Base-by-base conservation (phyloP, 1,284 basidiomycete genomes). In the Kalmanozyma brasiliensis region DNA sequence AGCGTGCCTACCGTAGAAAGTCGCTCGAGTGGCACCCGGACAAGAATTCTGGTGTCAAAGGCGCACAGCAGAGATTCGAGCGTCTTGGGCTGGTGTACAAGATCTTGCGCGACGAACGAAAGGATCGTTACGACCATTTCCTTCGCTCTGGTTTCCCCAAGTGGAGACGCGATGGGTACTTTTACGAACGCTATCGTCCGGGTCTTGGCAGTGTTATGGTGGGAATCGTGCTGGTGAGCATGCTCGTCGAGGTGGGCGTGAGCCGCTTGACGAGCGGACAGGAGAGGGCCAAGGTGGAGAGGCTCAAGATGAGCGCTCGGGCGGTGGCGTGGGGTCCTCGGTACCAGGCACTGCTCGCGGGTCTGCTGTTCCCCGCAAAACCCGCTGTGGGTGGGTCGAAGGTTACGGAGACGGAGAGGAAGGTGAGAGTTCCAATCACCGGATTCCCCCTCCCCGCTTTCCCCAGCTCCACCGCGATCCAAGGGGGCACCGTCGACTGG, bases 61-160 rank as follows among this genome's bases (percentile, higher is more conserved):
- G 66, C 10, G 75, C 75, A 8, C 61, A 74, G 43, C 71, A 79
- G 46, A 62, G 75, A 17, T 82, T 82, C 49, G 79, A 81, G 48
- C 68, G 68, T 1, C 59, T 82, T 1, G 80, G 80, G 1, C 51
- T 80, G 23, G 71, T 82, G 37, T 78, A 77, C 64, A 77, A 78
- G 56, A 80, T 82, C 49, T 49, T 82, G 37, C 58, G 79, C 10
- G 79, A 82, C 46, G 73, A 61, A 32, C 65, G 79, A 22, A 68
- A 78, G 36, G 79, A 81, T 47, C 57, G 79, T 16, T 82, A 82
- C 70, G 74, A 82, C 48, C 74, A 80, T 36, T 81, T 81, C 42
- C 52, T 82, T 38, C 55, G 52, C 22, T 66, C 74, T 14, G 80
- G 80, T 9, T 82, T 82, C 52, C 80, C 80, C 19, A 74, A 75